phyloP scores from a whole-genome alignment of 164 flowering plant species.

The Macadamia integrifolia region DNA sequence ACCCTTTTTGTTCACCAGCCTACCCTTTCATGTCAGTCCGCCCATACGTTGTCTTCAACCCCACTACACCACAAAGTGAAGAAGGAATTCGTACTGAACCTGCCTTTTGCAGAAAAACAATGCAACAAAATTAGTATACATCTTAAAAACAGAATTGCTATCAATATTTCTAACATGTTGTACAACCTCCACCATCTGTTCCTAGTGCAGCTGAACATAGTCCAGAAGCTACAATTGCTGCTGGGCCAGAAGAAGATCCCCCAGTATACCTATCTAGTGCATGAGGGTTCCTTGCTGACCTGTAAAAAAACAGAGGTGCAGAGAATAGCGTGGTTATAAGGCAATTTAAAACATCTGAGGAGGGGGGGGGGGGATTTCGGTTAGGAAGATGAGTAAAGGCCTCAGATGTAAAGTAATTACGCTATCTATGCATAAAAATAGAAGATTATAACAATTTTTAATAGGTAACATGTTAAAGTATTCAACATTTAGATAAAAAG shows the following conservation, averaged over 20 bases:
- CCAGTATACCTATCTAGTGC: constrained; percentile 85
- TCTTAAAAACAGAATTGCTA: constrained; percentile 1
- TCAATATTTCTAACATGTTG: constrained; percentile 4
- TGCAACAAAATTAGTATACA: constrained; percentile 7
- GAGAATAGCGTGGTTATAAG: background rate
- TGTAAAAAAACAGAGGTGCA: constrained; percentile 14
- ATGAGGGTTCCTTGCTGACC: constrained; percentile 92
- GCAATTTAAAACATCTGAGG: background rate
- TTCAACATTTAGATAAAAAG: no score
- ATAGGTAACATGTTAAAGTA: no score
- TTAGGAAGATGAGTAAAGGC: no score
- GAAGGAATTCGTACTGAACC: constrained; percentile 96
- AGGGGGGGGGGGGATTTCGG: background rate
- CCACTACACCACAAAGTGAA: constrained; percentile 96
- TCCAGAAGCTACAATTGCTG: constrained; percentile 93
- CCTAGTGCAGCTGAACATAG: constrained; percentile 92
- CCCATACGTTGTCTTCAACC: constrained; percentile 86
- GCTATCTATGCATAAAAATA: background rate
- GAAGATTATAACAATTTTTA: no score
- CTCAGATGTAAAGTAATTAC: background rate
- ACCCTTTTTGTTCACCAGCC: background rate
- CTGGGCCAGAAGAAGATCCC: constrained; percentile 97
- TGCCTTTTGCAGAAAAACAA: constrained; percentile 26
- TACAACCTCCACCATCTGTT: constrained; percentile 97
- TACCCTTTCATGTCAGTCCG: constrained; percentile 47